Base-by-base conservation (phyloP, 2,329 filamentous ascomycete species). In the Arthrobotrys megalospora region DNA sequence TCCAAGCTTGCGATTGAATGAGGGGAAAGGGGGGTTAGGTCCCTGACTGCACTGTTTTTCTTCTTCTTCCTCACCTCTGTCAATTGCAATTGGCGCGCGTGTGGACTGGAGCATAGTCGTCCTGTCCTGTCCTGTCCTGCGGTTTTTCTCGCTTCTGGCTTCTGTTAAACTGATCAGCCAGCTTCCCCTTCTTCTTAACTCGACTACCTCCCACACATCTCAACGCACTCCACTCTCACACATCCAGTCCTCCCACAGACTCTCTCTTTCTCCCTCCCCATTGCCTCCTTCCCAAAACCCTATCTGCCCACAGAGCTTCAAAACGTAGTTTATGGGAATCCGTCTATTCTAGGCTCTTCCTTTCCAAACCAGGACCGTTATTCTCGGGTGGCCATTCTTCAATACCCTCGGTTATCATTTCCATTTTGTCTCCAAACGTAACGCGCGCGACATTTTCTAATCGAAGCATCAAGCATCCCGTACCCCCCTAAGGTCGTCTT, bases 51-150 rank as follows among this genome's bases (percentile, higher is more conserved):
- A 28, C n/a, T 62, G 62, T 58, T 67, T 52, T 55, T 43, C 53
- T 67, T 68, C 38, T 47, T 52, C 32, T 21, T 60, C 14, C 38
- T 58, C 53, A 10, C 45, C 47, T 7, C 48, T 38, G 16, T 21
- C 45, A 62, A 78, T 78, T 78, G 75, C 45, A 62, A 78, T 78
- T 78, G 75, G 75, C 75, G 75, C 75, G 75, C 67, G 75, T 71
- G 67, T 72, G 67, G 55, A 60, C 55, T 19, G 12, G 36, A 60
- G 36, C 55, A 60, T 43, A 60, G 55, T 43, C 48, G 45, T 62
- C 38, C 38, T 34, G 72, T 64, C 53, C 53, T 45, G 45, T 62
- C 38, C 38, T 34, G 72, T 64, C 53, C 53, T 45, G 65, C 43
- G 65, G 65, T 50, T 53, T 77, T 71, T 77, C 73, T 77, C 75